Evolutionary conservation across 441 rosid species (phyloP), one percentile per base, ranked within the genome.

Genomic region (Jatropha multifida): DNA sequence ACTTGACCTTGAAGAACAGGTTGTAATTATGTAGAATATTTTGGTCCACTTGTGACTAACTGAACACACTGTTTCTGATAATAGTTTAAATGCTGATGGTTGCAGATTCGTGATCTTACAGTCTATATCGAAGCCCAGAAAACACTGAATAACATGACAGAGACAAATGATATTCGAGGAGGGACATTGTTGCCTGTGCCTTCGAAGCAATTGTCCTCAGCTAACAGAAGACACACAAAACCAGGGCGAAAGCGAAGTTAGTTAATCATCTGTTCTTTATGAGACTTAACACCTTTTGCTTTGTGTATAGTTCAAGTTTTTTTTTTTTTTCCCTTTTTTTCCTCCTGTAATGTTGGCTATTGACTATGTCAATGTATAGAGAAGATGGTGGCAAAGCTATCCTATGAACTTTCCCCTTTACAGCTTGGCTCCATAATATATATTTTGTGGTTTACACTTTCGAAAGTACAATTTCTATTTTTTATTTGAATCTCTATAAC

Each of bases 1-100:
- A 72, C 85, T 49, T 76, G 98, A 95, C 77, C 88, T 93, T 61
- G 90, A 93, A 81, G 98, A 95, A 81, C 96, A 94, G 96, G 98
- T 90, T 56, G 27, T 58, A 58, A 63, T 37, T 38, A 59, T 55
- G 3, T 63, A 5, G 23, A 10, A 26, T 9, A 32, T 40, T 48
- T 72, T 56, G 27, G 32, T 48, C 66, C 52, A 9, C 32, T 10
- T 12, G 44, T 65, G 63, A 23, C 64, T 66, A 23, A 27, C 78
- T 75, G 74, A 72, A 51, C 67, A 72, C 27, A 46, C 40, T 42
- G 11, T 60, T 44, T 75, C 65, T 74, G 20, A 75, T 46, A 42
- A 46, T 69, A 51, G 66, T 79, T 65, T 27, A 17, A 67, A 54
- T 60, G 60, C 26, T 51, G 18, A 55, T 65, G 27, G 41, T 78